These are phyloP conservation scores for Penicillium diatomitis DNA, from an alignment of 495 filamentous ascomycete genomes.

Conservation along the genomic window DNA sequence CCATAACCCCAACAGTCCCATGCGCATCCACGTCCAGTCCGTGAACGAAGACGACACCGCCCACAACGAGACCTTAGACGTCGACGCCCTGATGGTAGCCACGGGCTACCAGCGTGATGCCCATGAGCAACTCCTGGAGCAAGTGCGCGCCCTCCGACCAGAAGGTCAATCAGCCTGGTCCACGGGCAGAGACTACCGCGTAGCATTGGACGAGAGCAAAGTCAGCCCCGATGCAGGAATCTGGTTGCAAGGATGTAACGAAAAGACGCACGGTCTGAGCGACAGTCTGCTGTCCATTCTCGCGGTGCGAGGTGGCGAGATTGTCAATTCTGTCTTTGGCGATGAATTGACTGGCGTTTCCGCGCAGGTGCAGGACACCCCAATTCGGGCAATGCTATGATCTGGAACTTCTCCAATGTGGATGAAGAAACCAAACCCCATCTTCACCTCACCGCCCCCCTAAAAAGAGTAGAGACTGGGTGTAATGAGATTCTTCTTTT, in stretches of 20 bases:
- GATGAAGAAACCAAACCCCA: too few relatives aligned
- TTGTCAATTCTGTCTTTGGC: conserved; percentile 68
- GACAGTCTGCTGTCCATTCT: conserved; percentile 74
- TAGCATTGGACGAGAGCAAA: conserved; percentile 54
- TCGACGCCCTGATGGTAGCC: conserved; percentile 75
- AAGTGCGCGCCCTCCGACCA: conserved; percentile 53
- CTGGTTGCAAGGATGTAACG: conserved; percentile 93
- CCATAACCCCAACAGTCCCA: conserved; percentile 31
- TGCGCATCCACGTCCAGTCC: conserved; percentile 29
- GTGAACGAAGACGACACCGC: conserved; percentile 19
- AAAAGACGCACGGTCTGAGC: conserved; percentile 81
- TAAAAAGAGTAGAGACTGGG: too few relatives aligned
- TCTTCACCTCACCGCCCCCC: too few relatives aligned
- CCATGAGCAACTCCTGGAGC: conserved; percentile 68
- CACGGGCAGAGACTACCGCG: conserved; percentile 58
- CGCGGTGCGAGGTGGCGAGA: conserved; percentile 64
- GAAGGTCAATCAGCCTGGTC: conserved; percentile 31
- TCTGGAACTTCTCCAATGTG: too few relatives aligned
- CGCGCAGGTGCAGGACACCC: conserved; percentile 30
- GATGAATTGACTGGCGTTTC: conserved; percentile 24
- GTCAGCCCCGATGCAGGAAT: conserved; percentile 60
- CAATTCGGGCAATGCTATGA: conserved; percentile 34
- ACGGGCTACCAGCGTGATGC: conserved; percentile 77
- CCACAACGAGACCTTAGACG: conserved; percentile 52
- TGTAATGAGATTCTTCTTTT: too few relatives aligned